Evolutionary conservation across 2,329 filamentous ascomycete genomes (phyloP).

Genomic region (Tolypocladium capitatum): DNA sequence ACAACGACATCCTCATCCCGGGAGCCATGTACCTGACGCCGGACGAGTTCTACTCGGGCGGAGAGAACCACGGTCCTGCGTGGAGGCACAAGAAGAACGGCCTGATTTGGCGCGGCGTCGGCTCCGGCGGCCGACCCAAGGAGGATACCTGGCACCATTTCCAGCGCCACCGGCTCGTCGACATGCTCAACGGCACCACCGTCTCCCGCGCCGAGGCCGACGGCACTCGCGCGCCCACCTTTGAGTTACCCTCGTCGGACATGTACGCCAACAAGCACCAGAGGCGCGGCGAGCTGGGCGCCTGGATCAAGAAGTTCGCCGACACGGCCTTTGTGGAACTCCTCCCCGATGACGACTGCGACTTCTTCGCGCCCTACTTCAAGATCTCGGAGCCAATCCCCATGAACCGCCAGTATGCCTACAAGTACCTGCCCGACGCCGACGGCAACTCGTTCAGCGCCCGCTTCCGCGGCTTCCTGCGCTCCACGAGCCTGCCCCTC

Average conservation of each 20-base stretch:
- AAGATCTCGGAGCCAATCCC: constrained; percentile 16
- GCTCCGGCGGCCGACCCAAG: constrained; percentile 42
- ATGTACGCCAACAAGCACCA: constrained; percentile 29
- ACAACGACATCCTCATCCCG: constrained; percentile 52
- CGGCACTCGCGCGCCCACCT: constrained; percentile 28
- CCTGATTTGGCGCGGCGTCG: constrained; percentile 52
- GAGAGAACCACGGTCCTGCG: constrained; percentile 35
- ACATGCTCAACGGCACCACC: constrained; percentile 53
- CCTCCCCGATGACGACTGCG: constrained; percentile 25
- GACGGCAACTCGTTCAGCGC: constrained; percentile 56
- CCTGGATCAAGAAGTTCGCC: constrained; percentile 26
- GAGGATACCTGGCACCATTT: constrained; percentile 52
- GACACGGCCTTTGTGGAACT: constrained; percentile 31
- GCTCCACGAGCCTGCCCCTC: constrained; percentile 50
- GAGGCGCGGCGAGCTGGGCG: constrained; percentile 20
- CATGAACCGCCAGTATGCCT: constrained; percentile 35
- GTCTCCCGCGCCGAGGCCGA: constrained; percentile 33
- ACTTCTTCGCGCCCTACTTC: constrained; percentile 25
- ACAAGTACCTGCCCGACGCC: constrained; percentile 57
- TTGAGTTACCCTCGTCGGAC: constrained; percentile 29
- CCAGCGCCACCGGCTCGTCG: constrained; percentile 57
- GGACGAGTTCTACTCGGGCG: constrained; percentile 46
- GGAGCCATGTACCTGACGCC: constrained; percentile 50
- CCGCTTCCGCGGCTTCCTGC: constrained; percentile 50
- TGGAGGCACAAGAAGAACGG: constrained; percentile 45